Conservation (phyloP, 2,329 filamentous ascomycete species). For the Ceratocystis alfenasii region DNA sequence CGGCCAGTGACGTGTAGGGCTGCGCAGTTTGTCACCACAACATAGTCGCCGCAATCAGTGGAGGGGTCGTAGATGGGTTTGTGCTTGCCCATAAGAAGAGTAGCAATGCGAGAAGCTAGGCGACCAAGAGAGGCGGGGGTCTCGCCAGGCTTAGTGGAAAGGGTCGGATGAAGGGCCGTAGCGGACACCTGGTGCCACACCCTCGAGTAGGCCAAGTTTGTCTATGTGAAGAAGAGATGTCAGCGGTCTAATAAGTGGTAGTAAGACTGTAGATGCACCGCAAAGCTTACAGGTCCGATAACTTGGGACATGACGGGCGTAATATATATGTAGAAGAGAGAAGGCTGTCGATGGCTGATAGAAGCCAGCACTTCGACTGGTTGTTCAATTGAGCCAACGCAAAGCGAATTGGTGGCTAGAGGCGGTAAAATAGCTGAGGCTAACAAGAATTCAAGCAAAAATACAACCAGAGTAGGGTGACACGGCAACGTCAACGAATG, state of each 20-base stretch:
- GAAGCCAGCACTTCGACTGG: not conserved
- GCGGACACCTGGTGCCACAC: slow-evolving; percentile 83
- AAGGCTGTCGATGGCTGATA: not conserved
- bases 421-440: not conserved
- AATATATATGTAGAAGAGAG: not conserved
- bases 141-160: slow-evolving; percentile 45
- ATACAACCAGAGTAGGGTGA: not conserved
- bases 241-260: not conserved
- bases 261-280: too few species aligned
- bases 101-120: slow-evolving; percentile 74
- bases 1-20: slow-evolving; percentile 79
- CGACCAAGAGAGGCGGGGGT: slow-evolving; percentile 75
- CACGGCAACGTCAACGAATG: not conserved
- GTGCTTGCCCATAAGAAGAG: slow-evolving; percentile 93
- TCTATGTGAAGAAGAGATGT: slow-evolving; percentile 41
- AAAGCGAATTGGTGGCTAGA: not conserved
- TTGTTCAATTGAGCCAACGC: not conserved
- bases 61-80: slow-evolving; percentile 97
- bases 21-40: slow-evolving; percentile 82
- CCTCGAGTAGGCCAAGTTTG: slow-evolving; percentile 88
- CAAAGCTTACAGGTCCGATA: slow-evolving; percentile 55
- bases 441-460: not conserved
- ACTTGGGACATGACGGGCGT: slow-evolving; percentile 58
- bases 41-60: slow-evolving; percentile 97
- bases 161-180: slow-evolving; percentile 50